These are phyloP conservation scores for Monosporozyma yasuniensis DNA, from an alignment of 805 yeast species.

Conservation along the genomic window DNA sequence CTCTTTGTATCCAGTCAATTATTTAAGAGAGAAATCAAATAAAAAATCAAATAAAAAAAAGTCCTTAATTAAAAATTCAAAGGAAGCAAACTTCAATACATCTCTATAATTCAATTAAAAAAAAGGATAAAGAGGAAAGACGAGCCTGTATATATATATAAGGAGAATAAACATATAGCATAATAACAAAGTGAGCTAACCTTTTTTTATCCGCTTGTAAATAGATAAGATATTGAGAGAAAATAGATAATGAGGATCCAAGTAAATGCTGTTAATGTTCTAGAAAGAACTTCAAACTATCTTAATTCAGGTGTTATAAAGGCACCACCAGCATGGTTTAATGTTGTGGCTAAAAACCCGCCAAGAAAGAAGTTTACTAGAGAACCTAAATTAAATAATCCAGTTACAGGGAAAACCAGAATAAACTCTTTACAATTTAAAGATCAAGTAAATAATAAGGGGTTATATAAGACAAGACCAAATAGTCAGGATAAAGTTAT, in stretches of 20 bases:
- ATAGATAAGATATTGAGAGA: background rate
- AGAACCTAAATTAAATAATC: slow-evolving; percentile 22
- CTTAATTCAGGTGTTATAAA: slow-evolving; percentile 60
- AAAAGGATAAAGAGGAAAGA: background rate
- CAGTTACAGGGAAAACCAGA: slow-evolving; percentile 8
- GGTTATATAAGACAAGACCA: slow-evolving; percentile 31
- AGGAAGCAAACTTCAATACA: background rate
- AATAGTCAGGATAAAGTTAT: slow-evolving; percentile 15
- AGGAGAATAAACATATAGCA: too few species aligned
- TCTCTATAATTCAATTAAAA: background rate
- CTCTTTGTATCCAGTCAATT: too few species aligned
- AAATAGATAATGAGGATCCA: slow-evolving; percentile 52
- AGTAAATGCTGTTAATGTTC: slow-evolving; percentile 63
- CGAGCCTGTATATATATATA: background rate
- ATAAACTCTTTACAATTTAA: slow-evolving; percentile 13
- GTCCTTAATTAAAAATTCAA: background rate
- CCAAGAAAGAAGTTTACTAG: slow-evolving; percentile 53
- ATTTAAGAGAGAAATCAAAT: background rate
- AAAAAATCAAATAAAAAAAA: background rate
- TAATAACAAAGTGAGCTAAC: too few species aligned
- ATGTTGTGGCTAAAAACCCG: slow-evolving; percentile 74
- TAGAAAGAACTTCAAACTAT: slow-evolving; percentile 73
- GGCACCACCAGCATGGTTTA: slow-evolving; percentile 81
- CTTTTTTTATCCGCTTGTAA: background rate
- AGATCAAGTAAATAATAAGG: slow-evolving; percentile 10